Evolutionary conservation across 495 filamentous ascomycete species (phyloP), one percentile per base, ranked within the genome.

Genomic region (Penicillium roqueforti): DNA sequence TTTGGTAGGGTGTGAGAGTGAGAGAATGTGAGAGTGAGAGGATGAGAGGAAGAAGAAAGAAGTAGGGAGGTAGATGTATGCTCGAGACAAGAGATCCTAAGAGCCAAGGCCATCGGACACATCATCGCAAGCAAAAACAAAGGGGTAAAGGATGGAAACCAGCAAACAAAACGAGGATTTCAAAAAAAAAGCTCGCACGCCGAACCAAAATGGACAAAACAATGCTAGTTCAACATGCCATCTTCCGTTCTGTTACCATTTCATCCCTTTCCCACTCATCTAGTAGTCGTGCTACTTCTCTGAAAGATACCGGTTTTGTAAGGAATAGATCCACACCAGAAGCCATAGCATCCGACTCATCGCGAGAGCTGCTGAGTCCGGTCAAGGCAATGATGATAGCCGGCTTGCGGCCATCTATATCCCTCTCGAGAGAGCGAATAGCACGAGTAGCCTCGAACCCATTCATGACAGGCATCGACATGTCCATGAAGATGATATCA

Each of bases 381-480:
- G 87, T 90, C 29, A 90, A 68, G 1, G 87, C 85, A 43, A 91
- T 84, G 47, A 91, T 83, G 36, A 77, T 77, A 18, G 79, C 76
- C 0, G 77, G 73, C 13, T 55, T 54, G 28, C 55, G 56, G 40
- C 60, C 59, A 26, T 67, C 66, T 16, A 62, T 61, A 38, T 77
- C 75, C 47, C 65, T 70, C 65, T 91, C 87, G 38, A 87, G 72
- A 16, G 76, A 69, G 8, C 87, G 77, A 51, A 90, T 88, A 9
- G 79, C 76, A 4, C 82, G 78, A 10, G 87, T 87, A 9, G 86
- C 80, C 63, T 87, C 86, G n/a, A 89, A 80, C 7, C 87, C 87
- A 51, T 87, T 83, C 76, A 90, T 86, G 0, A 89, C 70, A 0
- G 88, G 87, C 88, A 92, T 91, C 16, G 82, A 83, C 46, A 90